Evolutionary conservation across 139 green algal species (phyloP), one percentile per base, ranked within the genome.

Genomic region (Tetradesmus lagerheimii): DNA sequence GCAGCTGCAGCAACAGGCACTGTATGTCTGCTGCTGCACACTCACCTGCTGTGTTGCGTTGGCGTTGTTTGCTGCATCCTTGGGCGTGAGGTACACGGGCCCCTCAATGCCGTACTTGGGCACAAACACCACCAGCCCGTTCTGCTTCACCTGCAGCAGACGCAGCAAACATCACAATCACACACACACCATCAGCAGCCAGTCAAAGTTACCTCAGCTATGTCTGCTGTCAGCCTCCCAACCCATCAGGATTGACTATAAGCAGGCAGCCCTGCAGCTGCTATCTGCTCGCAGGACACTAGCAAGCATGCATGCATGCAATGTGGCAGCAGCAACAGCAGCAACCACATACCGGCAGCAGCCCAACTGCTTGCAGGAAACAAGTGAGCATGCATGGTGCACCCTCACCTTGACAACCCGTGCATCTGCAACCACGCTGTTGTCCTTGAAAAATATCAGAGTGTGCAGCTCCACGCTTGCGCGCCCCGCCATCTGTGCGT

Each of bases 61-160:
- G 71, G 14, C 45, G 41, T 85, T 85, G 47, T 89, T 84, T 2
- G 15, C 86, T 25, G 57, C 82, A 25, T 83, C 84, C 27, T 80
- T 76, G 34, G 78, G 66, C 3, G 90, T 92, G 23, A 95, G 80
- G 85, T 93, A 98, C 8, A 99, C 96, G 0, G 96, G 95, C 0
- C 97, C 98, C 90, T 99, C 98, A 71, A 99, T 99, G 78, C 98
- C 98, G 87, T 97, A 99, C 92, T 99, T 99, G 57, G 98, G 98
- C 53, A 99, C 97, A 91, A 99, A 99, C 25, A 99, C 97, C 31
- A 99, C 94, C 8, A 99, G 81, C 1, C 97, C 97, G 87, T 99
- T 99, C 71, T 94, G 88, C 43, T 97, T 95, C 57, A 98, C 95
- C 94, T 97, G 95, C 57, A 27, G 39, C 78, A 62, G 39, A n/a